Evolutionary conservation across 208 protist genomes (phyloP).

Genomic region (Leishmania guyanensis): DNA sequence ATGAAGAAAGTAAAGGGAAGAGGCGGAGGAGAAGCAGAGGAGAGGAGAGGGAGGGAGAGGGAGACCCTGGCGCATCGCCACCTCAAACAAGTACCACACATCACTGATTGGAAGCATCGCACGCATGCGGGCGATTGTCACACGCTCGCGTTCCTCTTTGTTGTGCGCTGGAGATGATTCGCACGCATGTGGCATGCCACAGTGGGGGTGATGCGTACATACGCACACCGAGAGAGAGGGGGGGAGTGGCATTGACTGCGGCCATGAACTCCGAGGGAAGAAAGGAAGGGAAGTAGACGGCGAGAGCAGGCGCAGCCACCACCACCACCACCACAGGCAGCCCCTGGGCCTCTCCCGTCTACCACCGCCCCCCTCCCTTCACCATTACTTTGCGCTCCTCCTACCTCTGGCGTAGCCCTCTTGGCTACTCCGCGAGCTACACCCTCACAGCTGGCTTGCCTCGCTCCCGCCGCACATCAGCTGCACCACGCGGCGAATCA

Average conservation of each 20-base stretch:
- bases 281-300: not conserved
- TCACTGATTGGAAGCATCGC: not conserved
- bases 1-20: not conserved
- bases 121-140: not conserved
- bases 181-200: not conserved
- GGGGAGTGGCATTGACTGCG: too few relatives aligned
- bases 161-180: not conserved
- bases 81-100: not conserved
- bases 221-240: not conserved
- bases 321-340: not conserved
- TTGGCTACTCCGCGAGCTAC: not conserved
- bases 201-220: not conserved
- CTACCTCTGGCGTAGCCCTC: not conserved
- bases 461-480: constrained; percentile 29
- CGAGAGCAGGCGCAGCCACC: not conserved
- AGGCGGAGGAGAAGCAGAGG: not conserved
- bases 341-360: not conserved
- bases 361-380: not conserved
- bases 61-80: not conserved
- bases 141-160: not conserved
- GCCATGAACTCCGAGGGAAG: not conserved
- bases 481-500: constrained; percentile 39
- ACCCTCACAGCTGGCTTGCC: constrained; percentile 33
- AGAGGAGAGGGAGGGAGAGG: too few relatives aligned
- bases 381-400: not conserved